Evolutionary conservation across 2,329 filamentous ascomycete species (phyloP).

Genomic region (Teratosphaeria pseudoeucalypti): DNA sequence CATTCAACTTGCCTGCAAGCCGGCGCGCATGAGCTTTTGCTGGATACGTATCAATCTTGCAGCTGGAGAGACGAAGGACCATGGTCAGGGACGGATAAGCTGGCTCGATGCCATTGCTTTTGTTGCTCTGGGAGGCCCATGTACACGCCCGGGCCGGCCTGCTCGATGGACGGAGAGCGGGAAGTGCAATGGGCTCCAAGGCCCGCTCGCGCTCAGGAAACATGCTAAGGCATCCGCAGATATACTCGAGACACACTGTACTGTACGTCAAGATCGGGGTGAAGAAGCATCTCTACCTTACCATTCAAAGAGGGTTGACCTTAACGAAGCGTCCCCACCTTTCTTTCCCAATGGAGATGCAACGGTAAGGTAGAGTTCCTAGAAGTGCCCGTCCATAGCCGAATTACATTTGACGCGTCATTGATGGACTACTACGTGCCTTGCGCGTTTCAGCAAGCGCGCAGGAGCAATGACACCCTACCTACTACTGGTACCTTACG

Average conservation of each 20-base stretch:
- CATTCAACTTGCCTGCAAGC: slow-evolving; percentile 64
- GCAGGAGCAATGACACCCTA: neutral
- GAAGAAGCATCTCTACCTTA: neutral
- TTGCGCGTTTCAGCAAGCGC: neutral
- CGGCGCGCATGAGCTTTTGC: slow-evolving; percentile 77
- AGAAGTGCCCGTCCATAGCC: neutral
- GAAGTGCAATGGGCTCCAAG: neutral
- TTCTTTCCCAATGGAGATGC: neutral
- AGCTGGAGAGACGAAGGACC: neutral
- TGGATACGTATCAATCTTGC: slow-evolving; percentile 49
- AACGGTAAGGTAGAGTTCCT: neutral
- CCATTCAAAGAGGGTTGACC: neutral
- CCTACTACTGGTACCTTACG: too few species aligned
- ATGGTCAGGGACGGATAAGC: neutral
- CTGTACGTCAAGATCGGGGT: neutral
- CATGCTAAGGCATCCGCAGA: neutral
- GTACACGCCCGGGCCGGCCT: too few species aligned
- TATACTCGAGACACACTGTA: neutral
- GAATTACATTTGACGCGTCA: neutral
- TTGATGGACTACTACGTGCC: too few species aligned
- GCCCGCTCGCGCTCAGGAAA: neutral
- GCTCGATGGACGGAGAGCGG: neutral
- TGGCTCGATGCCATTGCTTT: neutral
- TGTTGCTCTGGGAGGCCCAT: neutral
- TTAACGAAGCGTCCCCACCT: neutral